Evolutionary conservation across 371 early-diverging fungal species (phyloP).

Genomic region (Zychaea mexicana): DNA sequence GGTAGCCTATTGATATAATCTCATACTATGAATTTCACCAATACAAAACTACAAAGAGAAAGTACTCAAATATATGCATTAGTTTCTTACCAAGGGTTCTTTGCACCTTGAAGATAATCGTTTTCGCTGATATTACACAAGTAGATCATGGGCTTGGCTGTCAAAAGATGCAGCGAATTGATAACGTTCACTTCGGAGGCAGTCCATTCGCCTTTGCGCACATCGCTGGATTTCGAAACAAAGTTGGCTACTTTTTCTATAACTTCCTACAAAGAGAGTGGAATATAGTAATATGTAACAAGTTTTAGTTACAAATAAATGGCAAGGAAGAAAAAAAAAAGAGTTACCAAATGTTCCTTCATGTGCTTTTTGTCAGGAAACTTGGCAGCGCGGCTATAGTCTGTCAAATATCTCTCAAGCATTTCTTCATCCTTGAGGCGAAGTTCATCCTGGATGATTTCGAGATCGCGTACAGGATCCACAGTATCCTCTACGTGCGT

Average conservation of each 20-base stretch:
- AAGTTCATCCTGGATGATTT: slow-evolving; percentile 90
- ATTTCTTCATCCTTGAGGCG: slow-evolving; percentile 87
- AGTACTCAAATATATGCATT: slow-evolving; percentile 20
- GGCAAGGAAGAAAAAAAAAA: background rate
- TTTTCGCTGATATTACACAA: slow-evolving; percentile 83
- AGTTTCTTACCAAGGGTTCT: slow-evolving; percentile 63
- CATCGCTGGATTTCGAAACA: slow-evolving; percentile 42
- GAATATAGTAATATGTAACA: background rate
- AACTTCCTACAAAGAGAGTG: slow-evolving; percentile 20
- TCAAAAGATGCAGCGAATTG: slow-evolving; percentile 81
- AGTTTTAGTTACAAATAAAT: too few relatives aligned
- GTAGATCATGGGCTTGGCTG: slow-evolving; percentile 94
- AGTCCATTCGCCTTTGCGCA: slow-evolving; percentile 48
- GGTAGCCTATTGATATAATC: too few relatives aligned
- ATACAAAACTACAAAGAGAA: too few relatives aligned
- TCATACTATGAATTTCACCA: too few relatives aligned
- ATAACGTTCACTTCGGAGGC: slow-evolving; percentile 66
- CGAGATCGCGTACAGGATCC: slow-evolving; percentile 89
- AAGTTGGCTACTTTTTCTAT: slow-evolving; percentile 51
- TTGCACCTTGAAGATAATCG: slow-evolving; percentile 59
- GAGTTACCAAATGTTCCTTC: slow-evolving; percentile 77
- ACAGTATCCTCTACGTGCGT: slow-evolving; percentile 91
- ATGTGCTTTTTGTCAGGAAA: slow-evolving; percentile 69
- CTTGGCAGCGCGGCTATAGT: slow-evolving; percentile 44
- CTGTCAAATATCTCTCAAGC: slow-evolving; percentile 54